Evolutionary conservation across 495 filamentous ascomycete genomes (phyloP).

Genomic region (Apiosordaria backusii): DNA sequence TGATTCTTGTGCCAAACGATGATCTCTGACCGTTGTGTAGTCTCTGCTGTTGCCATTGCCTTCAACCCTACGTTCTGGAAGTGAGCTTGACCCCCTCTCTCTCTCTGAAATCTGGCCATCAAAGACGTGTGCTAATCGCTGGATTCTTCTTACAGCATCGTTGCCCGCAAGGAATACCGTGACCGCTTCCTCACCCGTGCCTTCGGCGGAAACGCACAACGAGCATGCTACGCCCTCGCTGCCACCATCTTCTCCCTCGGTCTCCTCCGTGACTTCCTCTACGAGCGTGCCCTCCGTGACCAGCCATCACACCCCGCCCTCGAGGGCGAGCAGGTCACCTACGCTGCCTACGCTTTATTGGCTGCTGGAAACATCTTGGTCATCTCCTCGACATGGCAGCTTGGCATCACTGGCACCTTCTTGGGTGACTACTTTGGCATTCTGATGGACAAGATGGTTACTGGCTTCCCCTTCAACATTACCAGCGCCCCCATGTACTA

Average conservation of each 20-base stretch:
- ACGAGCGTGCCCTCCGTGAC: constrained; percentile 68
- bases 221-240: constrained; percentile 89
- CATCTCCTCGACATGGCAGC: constrained; percentile 78
- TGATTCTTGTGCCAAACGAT: background rate
- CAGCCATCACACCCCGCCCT: constrained; percentile 74
- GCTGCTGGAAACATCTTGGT: constrained; percentile 79
- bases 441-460: constrained; percentile 90
- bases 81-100: constrained; percentile 41
- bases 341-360: constrained; percentile 65
- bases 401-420: constrained; percentile 97
- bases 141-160: constrained; percentile 46
- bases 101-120: background rate
- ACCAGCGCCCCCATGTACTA: constrained; percentile 95
- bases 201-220: constrained; percentile 75
- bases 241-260: constrained; percentile 85
- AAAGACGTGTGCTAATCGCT: constrained; percentile 19
- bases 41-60: constrained; percentile 62
- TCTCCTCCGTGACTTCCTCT: constrained; percentile 75
- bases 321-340: constrained; percentile 45
- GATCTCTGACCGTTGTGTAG: constrained; percentile 39
- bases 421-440: constrained; percentile 98
- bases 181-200: constrained; percentile 82
- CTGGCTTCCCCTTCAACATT: constrained; percentile 92
- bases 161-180: constrained; percentile 81
- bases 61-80: constrained; percentile 84